A percentile compares a stretch with the other conserved stretches of the same genome.
phyloP scores from a whole-genome alignment of 192 early-diverging fungal species.

The Umbelopsis isabellina region DNA sequence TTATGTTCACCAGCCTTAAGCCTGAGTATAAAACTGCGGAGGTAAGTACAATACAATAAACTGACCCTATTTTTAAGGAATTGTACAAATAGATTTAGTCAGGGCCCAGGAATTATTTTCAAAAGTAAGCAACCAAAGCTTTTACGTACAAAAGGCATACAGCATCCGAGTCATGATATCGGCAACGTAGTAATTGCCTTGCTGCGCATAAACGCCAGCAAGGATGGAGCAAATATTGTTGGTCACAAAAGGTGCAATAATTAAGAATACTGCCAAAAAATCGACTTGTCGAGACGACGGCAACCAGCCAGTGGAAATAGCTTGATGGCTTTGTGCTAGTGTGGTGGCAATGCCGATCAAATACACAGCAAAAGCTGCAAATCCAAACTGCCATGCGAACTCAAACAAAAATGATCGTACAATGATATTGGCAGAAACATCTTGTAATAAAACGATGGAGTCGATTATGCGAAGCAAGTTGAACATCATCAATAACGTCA shows the following conservation, averaged over 20 bases:
- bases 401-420: slow-evolving; percentile 32
- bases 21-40: slow-evolving; percentile 23
- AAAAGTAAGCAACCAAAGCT: no score
- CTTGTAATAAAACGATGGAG: slow-evolving; percentile 25
- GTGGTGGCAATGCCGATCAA: slow-evolving; percentile 39
- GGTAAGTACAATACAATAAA: slow-evolving; percentile 19
- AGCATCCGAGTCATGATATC: slow-evolving; percentile 26
- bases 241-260: slow-evolving; percentile 31
- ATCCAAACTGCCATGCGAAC: slow-evolving; percentile 37
- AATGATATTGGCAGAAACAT: slow-evolving; percentile 20
- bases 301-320: slow-evolving; percentile 34
- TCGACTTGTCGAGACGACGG: slow-evolving; percentile 34
- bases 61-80: not conserved
- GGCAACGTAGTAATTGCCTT: slow-evolving; percentile 5
- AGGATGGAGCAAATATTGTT: slow-evolving; percentile 32
- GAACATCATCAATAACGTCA: slow-evolving; percentile 30
- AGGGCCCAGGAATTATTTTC: no score
- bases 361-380: slow-evolving; percentile 33
- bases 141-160: slow-evolving; percentile 28
- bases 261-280: slow-evolving; percentile 20
- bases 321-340: slow-evolving; percentile 38
- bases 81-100: not conserved
- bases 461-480: slow-evolving; percentile 31
- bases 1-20: slow-evolving; percentile 22
- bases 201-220: slow-evolving; percentile 23